Evolutionary conservation across 192 early-diverging fungal genomes (phyloP).

Genomic region (Coemansia sp.): DNA sequence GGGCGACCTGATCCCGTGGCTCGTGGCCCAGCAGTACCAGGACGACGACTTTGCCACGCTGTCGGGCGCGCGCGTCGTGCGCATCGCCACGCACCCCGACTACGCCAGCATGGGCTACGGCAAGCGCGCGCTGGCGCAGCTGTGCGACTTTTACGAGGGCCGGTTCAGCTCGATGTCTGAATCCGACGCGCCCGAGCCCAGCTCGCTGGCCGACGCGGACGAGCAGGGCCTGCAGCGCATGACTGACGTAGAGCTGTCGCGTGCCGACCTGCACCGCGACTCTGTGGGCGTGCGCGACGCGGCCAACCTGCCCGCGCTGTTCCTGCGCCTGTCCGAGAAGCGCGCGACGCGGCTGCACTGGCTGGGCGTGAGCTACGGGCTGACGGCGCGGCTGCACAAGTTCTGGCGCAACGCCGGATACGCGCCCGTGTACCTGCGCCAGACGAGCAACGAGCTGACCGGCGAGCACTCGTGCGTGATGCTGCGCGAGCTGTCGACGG

Average conservation of each 20-base stretch:
- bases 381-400: slow-evolving; percentile 86
- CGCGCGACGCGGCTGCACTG: slow-evolving; percentile 79
- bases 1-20: slow-evolving; percentile 98
- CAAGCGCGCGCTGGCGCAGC: slow-evolving; percentile 75
- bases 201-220: slow-evolving; percentile 55
- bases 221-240: slow-evolving; percentile 55
- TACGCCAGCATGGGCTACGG: slow-evolving; percentile 99
- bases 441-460: slow-evolving; percentile 95
- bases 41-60: slow-evolving; percentile 96
- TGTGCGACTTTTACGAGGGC: slow-evolving; percentile 88
- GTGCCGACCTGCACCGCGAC: slow-evolving; percentile 65
- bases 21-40: slow-evolving; percentile 90
- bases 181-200: slow-evolving; percentile 40
- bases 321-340: slow-evolving; percentile 84
- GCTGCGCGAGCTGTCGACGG: slow-evolving; percentile 73
- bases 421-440: slow-evolving; percentile 92
- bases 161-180: slow-evolving; percentile 63
- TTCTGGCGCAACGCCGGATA: slow-evolving; percentile 95
- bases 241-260: slow-evolving; percentile 57
- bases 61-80: slow-evolving; percentile 93
- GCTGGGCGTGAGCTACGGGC: slow-evolving; percentile 93
- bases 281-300: slow-evolving; percentile 83
- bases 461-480: slow-evolving; percentile 99
- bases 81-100: slow-evolving; percentile 97
- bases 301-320: slow-evolving; percentile 86